Evolutionary conservation across 2,329 filamentous ascomycete species (phyloP), one percentile per base, ranked within the genome.

Genomic region (Xylaria sp.): DNA sequence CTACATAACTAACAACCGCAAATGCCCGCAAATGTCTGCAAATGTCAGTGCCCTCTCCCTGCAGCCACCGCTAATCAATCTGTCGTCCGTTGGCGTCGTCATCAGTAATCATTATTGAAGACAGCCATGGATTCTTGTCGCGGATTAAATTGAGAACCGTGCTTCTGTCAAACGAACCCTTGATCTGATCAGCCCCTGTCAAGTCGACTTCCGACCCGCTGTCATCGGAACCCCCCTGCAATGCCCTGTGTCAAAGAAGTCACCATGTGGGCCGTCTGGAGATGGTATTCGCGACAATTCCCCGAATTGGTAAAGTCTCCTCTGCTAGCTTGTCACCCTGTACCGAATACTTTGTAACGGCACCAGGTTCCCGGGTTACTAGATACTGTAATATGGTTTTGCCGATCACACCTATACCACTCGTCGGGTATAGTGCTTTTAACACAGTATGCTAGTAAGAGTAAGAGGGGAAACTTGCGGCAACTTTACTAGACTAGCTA

Each of bases 281-380:
- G 59, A 61, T 73, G 65, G 62, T 68, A 74, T 72, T 78, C 75
- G 75, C 74, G 75, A 78, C 73, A 72, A 72, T 76, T 73, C 65
- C 76, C 75, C 61, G 61, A 78, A 73, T 48, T 50, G 72, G 75
- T 59, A 74, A 77, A 71, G 74, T 64, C 67, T 64, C 30, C 64
- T 34, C 21, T 11, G 27, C 17, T 61, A 56, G 39, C 7, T 19
- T 24, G 19, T 24, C 24, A 19, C 30, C 30, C 53, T 39, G 67
- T 61, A 34, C 54, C 54, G 60, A 64, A 61, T 42, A n/a, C 61
- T 56, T 61, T 56, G 65, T 64, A 65, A 70, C 61, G 27, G 60
- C 69, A 57, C 69, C 70, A 69, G 62, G 66, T 68, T 69, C 67
- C 65, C 59, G 67, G 69, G 69, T 61, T 65, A 42, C 36, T 24